Evolutionary conservation across 176 grass and related monocot genomes (phyloP).

Genomic region (Leersia perrieri): DNA sequence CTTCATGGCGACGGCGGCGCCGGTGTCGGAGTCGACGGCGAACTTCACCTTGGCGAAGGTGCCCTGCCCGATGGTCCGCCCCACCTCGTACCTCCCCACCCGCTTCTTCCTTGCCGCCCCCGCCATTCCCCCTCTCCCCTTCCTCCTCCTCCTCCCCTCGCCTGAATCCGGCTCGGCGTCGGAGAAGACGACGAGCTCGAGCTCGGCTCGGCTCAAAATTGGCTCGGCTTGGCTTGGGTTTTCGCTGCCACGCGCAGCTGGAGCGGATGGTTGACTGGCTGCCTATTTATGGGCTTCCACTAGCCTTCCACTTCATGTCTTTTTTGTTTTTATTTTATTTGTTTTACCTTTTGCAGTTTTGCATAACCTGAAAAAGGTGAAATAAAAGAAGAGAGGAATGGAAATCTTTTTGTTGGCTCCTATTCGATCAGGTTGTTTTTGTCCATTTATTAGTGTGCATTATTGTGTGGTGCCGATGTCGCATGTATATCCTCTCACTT

Average conservation of each 20-base stretch:
- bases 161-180: not conserved
- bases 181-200: not conserved
- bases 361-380: not conserved
- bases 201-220: not conserved
- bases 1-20: slow-evolving; percentile 75
- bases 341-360: not conserved
- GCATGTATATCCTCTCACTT: no score
- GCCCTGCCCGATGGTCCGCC: slow-evolving; percentile 85
- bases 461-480: no score
- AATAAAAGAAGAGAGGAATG: no score
- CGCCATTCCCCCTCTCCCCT: slow-evolving; percentile 19
- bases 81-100: slow-evolving; percentile 85
- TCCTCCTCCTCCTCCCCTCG: no score
- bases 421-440: no score
- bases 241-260: not conserved
- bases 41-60: slow-evolving; percentile 96
- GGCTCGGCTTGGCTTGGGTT: not conserved
- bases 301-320: no score
- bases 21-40: slow-evolving; percentile 70
- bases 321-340: no score
- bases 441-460: no score
- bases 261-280: not conserved
- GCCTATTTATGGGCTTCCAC: no score
- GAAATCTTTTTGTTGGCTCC: no score
- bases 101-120: slow-evolving; percentile 47